Conservation (phyloP, 495 filamentous ascomycete genomes). For the Podospora conica region DNA sequence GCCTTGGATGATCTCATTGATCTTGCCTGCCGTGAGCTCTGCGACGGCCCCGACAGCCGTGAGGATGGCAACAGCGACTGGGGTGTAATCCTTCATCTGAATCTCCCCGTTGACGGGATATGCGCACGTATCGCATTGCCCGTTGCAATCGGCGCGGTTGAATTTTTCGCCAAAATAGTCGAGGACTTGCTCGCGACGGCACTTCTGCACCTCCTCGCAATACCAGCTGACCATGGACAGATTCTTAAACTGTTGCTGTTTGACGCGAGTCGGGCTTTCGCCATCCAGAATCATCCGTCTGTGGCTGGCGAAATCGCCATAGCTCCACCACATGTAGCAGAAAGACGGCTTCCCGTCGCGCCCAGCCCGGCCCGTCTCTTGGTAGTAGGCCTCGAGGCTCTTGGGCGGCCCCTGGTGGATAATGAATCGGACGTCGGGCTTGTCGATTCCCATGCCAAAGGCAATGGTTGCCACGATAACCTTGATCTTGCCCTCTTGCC, state of each 20-base stretch:
- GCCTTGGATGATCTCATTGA: conserved; percentile 44
- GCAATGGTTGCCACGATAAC: conserved; percentile 99
- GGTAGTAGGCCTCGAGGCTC: conserved; percentile 96
- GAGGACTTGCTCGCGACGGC: conserved; percentile 80
- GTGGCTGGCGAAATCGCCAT: conserved; percentile 58
- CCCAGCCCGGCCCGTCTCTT: conserved; percentile 92
- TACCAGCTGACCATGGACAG: conserved; percentile 74
- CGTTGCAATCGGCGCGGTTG: conserved; percentile 59
- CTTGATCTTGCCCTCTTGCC: conserved; percentile 72
- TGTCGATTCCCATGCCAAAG: conserved; percentile 99
- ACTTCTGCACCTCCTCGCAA: conserved; percentile 82
- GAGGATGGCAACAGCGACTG: conserved; percentile 63
- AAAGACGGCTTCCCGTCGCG: conserved; percentile 81
- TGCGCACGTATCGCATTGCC: conserved; percentile 81
- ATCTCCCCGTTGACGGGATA: conserved; percentile 48
- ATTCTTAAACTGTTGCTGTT: conserved; percentile 77
- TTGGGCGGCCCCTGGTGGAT: conserved; percentile 90
- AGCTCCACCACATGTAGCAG: conserved; percentile 85
- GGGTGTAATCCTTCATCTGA: conserved; percentile 65
- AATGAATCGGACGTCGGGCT: conserved; percentile 89
- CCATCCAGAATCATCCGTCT: conserved; percentile 65
- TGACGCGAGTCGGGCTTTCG: conserved; percentile 73
- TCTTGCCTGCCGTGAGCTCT: conserved; percentile 47
- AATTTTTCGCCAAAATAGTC: conserved; percentile 89
- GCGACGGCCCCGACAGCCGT: conserved; percentile 54